Evolutionary conservation across 345 rosid species (phyloP), one percentile per base, ranked within the genome.

Genomic region (Populus davidiana): DNA sequence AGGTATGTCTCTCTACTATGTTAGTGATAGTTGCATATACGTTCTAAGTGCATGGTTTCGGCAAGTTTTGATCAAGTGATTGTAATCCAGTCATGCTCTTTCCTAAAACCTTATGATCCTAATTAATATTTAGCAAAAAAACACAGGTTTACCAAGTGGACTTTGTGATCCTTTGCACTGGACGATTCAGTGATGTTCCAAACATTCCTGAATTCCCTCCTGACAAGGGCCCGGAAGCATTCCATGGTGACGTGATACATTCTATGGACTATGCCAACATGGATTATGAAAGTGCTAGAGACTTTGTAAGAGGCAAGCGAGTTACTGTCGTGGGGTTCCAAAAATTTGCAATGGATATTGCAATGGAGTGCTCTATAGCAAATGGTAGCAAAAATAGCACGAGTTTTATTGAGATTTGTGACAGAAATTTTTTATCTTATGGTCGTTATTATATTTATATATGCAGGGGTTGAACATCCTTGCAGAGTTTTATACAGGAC

Each of bases 261-360:
- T 77, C 89, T 8, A 79, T 82, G 88, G 89, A 87, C 50, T 86
- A 85, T 38, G 70, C 81, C 0, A 75, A 71, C 43, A 76, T 80
- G 83, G 81, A 78, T 16, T 25, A n/a, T 54, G 74, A 70, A 38
- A 63, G 6, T 17, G 85, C 73, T 3, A 31, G 25, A 1, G 59
- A 62, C 0, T 77, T 82, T 21, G 39, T 85, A 23, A 64, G 68
- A 70, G 84, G 88, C 71, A 83, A 81, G 75, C 64, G 50, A 66
- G 86, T 88, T 13, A 63, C 79, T 6, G 83, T 83, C 18, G 81
- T 83, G 5, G 88, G 89, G 5, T 62, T 80, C 66, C 87, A 82
- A 72, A 86, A 88, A 68, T 86, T 70, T 41, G 89, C 89, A 16
- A 4, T 81, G 6, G 91, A 83, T 67, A 86, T 85, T 39, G 85